Evolutionary conservation across 192 early-diverging fungal species (phyloP).

Genomic region (Linderina pennispora): DNA sequence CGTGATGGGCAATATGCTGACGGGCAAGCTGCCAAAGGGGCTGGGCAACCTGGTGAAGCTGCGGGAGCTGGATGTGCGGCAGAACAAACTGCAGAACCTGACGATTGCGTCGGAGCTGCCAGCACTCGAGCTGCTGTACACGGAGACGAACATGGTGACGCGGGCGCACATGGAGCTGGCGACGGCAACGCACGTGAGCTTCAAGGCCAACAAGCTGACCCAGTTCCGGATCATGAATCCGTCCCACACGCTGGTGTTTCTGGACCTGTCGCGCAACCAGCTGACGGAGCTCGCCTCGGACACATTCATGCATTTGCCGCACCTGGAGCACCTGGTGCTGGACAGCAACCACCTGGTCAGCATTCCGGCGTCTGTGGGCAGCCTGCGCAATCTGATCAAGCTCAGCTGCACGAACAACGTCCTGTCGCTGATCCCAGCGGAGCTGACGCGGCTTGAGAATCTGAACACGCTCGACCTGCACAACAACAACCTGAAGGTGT

Average conservation of each 20-base stretch:
- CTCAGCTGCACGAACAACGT: constrained; percentile 67
- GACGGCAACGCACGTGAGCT: constrained; percentile 49
- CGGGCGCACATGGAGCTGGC: constrained; percentile 56
- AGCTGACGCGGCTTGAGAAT: constrained; percentile 58
- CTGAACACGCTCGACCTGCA: constrained; percentile 64
- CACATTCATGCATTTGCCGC: constrained; percentile 52
- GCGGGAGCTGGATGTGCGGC: constrained; percentile 71
- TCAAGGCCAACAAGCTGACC: constrained; percentile 66
- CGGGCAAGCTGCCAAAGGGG: constrained; percentile 58
- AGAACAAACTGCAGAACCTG: constrained; percentile 70
- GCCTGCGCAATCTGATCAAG: constrained; percentile 45
- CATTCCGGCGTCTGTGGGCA: constrained; percentile 57
- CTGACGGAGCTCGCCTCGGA: constrained; percentile 57
- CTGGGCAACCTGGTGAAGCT: constrained; percentile 56
- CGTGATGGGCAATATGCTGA: constrained; percentile 72
- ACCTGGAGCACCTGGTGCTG: constrained; percentile 53
- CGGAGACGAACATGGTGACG: constrained; percentile 68
- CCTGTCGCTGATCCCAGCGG: constrained; percentile 59
- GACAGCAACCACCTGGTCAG: constrained; percentile 68
- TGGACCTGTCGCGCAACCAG: constrained; percentile 64
- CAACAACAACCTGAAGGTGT: constrained; percentile 65
- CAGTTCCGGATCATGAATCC: constrained; percentile 53
- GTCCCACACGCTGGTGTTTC: constrained; percentile 33
- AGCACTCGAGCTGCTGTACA: constrained; percentile 55
- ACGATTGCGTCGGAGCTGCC: constrained; percentile 51